These are phyloP conservation scores for Begonia fuchsioides DNA, from an alignment of 306 rosid genomes.

Conservation along the genomic window DNA sequence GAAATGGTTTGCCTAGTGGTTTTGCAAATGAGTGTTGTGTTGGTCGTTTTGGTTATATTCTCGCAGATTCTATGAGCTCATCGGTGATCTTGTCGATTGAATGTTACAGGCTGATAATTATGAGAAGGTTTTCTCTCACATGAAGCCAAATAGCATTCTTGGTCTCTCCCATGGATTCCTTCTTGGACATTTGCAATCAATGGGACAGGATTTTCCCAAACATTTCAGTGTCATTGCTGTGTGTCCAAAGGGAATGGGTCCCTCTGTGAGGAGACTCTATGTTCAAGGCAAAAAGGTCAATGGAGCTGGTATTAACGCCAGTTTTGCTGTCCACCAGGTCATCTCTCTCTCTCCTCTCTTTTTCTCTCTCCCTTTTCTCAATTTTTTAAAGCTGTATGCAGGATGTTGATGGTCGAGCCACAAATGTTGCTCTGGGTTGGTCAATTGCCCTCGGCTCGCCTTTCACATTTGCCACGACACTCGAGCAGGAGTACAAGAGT, in stretches of 20 bases:
- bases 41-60: background rate
- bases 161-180: conserved; percentile 99
- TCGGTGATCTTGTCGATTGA: background rate
- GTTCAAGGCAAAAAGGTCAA: conserved; percentile 92
- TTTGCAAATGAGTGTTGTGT: background rate
- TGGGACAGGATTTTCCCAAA: conserved; percentile 76
- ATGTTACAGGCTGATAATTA: conserved; percentile 77
- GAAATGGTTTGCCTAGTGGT: background rate
- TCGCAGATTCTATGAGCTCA: background rate
- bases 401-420: conserved; percentile 97
- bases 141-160: conserved; percentile 92
- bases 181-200: conserved; percentile 89
- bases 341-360: background rate
- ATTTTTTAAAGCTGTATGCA: conserved; percentile 9
- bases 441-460: conserved; percentile 98
- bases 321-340: conserved; percentile 95
- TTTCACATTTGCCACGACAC: conserved; percentile 83
- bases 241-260: conserved; percentile 99
- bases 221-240: conserved; percentile 88
- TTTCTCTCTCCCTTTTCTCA: background rate
- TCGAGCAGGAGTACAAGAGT: conserved; percentile 92
- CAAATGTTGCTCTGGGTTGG: conserved; percentile 95
- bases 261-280: conserved; percentile 93
- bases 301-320: conserved; percentile 96
- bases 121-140: conserved; percentile 59